These are phyloP conservation scores for Stemphylium vesicarium DNA, from an alignment of 2,329 filamentous ascomycete genomes.

Conservation along the genomic window DNA sequence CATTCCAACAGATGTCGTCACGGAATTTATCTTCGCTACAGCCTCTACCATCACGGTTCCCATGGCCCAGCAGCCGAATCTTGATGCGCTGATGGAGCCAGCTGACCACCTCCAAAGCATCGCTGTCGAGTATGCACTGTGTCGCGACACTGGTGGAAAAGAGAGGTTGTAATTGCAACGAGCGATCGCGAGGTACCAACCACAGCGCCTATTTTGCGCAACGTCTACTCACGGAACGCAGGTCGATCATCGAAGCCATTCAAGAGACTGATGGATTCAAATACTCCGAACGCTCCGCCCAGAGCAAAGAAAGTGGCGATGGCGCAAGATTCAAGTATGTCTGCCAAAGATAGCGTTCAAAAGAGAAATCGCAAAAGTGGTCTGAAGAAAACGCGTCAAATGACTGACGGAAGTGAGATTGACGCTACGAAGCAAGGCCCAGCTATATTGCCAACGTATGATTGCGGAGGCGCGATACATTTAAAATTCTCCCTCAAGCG, in stretches of 20 bases:
- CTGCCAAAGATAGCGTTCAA: conserved; percentile 42
- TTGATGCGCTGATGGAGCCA: conserved; percentile 36
- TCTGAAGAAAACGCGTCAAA: conserved; percentile 25
- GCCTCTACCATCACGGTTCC: conserved; percentile 41
- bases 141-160: conserved; percentile 34
- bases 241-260: conserved; percentile 40
- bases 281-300: conserved; percentile 41
- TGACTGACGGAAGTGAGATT: conserved; percentile 12
- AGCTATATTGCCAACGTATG: conserved; percentile 29
- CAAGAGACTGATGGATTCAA: conserved; percentile 43
- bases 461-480: conserved; percentile 44
- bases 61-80: conserved; percentile 33
- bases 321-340: conserved; percentile 43
- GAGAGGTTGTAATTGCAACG: conserved; percentile 38
- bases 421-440: conserved; percentile 5
- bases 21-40: conserved; percentile 40
- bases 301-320: conserved; percentile 37
- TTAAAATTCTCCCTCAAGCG: conserved; percentile 46
- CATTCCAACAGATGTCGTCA: conserved; percentile 40
- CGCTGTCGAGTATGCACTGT: conserved; percentile 37
- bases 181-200: conserved; percentile 35
- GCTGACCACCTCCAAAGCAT: conserved; percentile 38
- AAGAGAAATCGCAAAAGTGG: conserved; percentile 37
- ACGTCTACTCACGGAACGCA: conserved; percentile 12
- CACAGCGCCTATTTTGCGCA: neutral